Evolutionary conservation across 139 green algal genomes (phyloP), one percentile per base, ranked within the genome.

Genomic region (Coelastrella sp.): DNA sequence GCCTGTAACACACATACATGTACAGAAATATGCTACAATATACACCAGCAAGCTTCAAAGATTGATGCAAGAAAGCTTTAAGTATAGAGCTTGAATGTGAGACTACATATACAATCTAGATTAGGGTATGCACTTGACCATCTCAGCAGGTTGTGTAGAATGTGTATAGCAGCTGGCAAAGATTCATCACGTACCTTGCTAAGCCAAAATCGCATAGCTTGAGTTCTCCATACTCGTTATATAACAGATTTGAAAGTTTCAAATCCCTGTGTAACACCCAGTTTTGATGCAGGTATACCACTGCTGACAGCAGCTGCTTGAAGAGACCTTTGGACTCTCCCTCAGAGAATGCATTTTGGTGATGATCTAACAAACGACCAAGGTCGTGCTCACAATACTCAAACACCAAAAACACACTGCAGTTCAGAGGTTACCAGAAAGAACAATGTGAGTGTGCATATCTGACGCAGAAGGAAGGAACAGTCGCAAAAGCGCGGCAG

Each of bases 311-410:
- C 62, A 97, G 89, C 93, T 96, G 91, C 84, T 89, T 78, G 48
- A 95, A 73, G 2, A 96, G 85, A 83, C 90, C 93, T 85, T 97
- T 97, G 43, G 94, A 86, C 79, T 97, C 78, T 7, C 41, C 78
- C 35, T 82, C 75, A n/a, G 25, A 41, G 41, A 79, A 79, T 17
- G 69, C 69, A 8, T 25, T 19, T 7, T 9, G 27, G 21, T 82
- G 80, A 2, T 80, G 79, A 79, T 98, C 95, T 32, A 98, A 73
- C 67, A 98, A 83, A 6, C 88, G 84, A 0, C 89, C 93, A 71
- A 98, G 68, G 81, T 98, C 95, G 78, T 97, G 93, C 25, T 95
- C 88, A 74, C 89, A 94, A 84, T 94, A 97, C 85, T 97, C 94
- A 83, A 97, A 97, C 60, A 96, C 94, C 53, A 97, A 87, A 86